Evolutionary conservation across 768 basidiomycete species (phyloP), one percentile per base, ranked within the genome.

Genomic region (Suillus paluster): DNA sequence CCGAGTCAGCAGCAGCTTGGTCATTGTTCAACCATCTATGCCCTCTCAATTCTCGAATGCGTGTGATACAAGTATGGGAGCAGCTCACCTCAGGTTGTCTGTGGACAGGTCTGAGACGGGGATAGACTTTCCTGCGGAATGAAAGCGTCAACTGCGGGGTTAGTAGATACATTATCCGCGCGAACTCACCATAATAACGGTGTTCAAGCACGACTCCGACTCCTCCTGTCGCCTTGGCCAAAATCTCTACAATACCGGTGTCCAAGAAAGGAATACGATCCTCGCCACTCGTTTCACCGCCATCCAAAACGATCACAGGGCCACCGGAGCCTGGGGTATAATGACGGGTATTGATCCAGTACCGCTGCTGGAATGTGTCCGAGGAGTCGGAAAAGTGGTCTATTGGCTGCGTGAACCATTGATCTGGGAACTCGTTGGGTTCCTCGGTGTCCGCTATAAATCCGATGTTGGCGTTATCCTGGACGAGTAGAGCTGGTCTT

Each of bases 161-260:
- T 12, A 44, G 36, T 42, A 11, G 25, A 39, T 5, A n/a, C 52
- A 67, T 55, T 70, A 55, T 67, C 63, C 44, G 60, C 25, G 8
- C 33, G 30, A 67, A 33, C 78, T 17, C 61, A 78, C 95, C 94
- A 71, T 97, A 97, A 73, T 91, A 95, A 64, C 95, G 84, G 74
- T 98, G 95, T 72, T 98, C 95, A 39, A 98, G 80, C n/a, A 98
- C 86, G 45, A 97, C 85, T 21, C 91, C 90, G 6, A 98, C 81
- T 5, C 97, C 97, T n/a, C 87, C 84, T 0, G 94, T 97, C 21
- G 89, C 90, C 59, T 84, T 88, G 3, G 92, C 81, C 59, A 98
- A 79, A 61, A 97, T 96, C 49, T 94, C 91, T 7, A 91, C 84
- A 64, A 98, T 96, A 2, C 95, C 92, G 0, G 85, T 89, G 64